Evolutionary conservation across 768 basidiomycete genomes (phyloP).

Genomic region (Gloeopeniophorella convolvens): DNA sequence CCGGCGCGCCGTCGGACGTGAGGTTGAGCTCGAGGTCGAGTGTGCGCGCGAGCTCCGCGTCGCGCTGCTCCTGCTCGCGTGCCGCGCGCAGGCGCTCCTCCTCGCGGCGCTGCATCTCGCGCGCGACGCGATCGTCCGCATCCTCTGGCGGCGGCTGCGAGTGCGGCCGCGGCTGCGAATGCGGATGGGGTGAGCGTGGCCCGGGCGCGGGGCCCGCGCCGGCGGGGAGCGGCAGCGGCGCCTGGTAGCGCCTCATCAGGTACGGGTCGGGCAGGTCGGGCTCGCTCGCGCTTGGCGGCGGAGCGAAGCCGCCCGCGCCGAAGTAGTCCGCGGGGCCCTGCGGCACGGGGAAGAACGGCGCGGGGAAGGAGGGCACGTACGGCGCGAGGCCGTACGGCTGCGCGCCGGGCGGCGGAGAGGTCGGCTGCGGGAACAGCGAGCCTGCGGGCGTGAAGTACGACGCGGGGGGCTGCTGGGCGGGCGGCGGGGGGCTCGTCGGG

Average conservation of each 20-base stretch:
- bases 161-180: too few relatives aligned
- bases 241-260: constrained; percentile 41
- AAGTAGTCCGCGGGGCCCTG: constrained; percentile 16
- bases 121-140: constrained; percentile 8
- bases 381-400: not conserved
- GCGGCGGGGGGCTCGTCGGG: not conserved
- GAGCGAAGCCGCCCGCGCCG: constrained; percentile 22
- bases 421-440: not conserved
- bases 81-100: constrained; percentile 7
- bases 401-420: constrained; percentile 3
- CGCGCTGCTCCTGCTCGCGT: constrained; percentile 19
- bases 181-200: not conserved
- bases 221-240: constrained; percentile 47
- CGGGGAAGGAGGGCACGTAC: not conserved
- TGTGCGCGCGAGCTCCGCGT: constrained; percentile 18
- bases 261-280: constrained; percentile 40
- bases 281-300: constrained; percentile 22
- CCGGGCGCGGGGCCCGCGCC: not conserved
- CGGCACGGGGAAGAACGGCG: constrained; percentile 1
- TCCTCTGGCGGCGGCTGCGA: not conserved
- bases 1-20: not conserved
- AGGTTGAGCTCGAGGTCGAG: constrained; percentile 21
- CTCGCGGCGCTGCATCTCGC: constrained; percentile 13
- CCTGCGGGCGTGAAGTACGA: not conserved
- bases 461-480: not conserved